A percentile compares a stretch with the other conserved stretches of the same genome.
Evolutionary conservation across 2,329 filamentous ascomycete species (phyloP).

Genomic region (Penicillium sp.): DNA sequence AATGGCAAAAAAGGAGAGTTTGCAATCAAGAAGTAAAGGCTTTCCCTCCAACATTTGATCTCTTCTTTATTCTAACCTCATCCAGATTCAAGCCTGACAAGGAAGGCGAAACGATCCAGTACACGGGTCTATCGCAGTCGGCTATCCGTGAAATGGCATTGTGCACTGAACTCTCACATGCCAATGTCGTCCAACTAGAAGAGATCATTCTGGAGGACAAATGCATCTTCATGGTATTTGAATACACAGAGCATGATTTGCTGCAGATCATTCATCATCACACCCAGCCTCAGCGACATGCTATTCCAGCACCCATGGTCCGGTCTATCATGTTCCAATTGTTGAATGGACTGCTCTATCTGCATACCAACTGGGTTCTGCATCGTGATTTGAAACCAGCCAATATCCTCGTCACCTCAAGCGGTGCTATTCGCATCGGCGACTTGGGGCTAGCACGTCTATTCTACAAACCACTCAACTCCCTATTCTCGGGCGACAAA

Average conservation of each 20-base stretch:
- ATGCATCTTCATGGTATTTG: constrained; percentile 99
- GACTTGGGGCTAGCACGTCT: constrained; percentile 88
- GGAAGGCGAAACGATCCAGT: constrained; percentile 90
- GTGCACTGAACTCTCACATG: constrained; percentile 85
- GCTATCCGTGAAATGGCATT: constrained; percentile 97
- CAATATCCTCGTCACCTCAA: constrained; percentile 96
- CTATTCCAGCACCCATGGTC: constrained; percentile 83
- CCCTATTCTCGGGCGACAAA: constrained; percentile 90
- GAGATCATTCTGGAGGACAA: constrained; percentile 98
- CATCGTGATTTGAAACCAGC: constrained; percentile 96
- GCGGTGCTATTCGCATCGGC: constrained; percentile 88
- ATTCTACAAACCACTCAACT: constrained; percentile 91
- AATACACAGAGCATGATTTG: constrained; percentile 96
- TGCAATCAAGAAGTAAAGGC: constrained; percentile 87
- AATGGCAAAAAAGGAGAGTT: constrained; percentile 77
- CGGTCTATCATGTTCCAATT: constrained; percentile 96
- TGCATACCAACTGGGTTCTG: constrained; percentile 95
- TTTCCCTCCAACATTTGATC: neutral
- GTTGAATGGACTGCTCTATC: constrained; percentile 88
- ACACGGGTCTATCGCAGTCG: constrained; percentile 96
- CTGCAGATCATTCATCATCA: constrained; percentile 98
- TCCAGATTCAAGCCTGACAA: constrained; percentile 89
- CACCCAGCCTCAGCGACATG: constrained; percentile 80
- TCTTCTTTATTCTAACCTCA: constrained; percentile 16
- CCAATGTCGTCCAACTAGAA: constrained; percentile 84